A percentile compares a stretch with the other conserved stretches of the same genome.
Conservation (phyloP, 164 flowering plant genomes). For the Piper longum region DNA sequence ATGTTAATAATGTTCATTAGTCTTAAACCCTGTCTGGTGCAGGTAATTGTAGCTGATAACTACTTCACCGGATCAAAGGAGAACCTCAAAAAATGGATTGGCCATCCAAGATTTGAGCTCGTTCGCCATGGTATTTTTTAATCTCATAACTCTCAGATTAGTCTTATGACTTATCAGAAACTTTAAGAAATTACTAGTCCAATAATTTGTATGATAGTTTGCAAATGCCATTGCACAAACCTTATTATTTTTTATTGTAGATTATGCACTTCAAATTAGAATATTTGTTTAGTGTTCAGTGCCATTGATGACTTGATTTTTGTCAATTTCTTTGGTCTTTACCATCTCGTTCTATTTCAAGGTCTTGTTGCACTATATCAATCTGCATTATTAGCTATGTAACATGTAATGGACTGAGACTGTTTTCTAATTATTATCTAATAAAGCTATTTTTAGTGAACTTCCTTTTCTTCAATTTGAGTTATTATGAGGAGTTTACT, state of each 20-base stretch:
- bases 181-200: not conserved
- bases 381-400: not conserved
- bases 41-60: conserved; percentile 60
- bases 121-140: conserved; percentile 49
- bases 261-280: too few species aligned
- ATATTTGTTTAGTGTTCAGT: not conserved
- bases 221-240: too few species aligned
- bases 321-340: not conserved
- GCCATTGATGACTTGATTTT: not conserved
- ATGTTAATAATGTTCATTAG: not conserved
- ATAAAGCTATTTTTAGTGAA: not conserved
- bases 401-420: not conserved
- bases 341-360: not conserved
- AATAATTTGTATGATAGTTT: too few species aligned
- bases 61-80: conserved; percentile 60
- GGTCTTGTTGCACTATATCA: not conserved
- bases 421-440: not conserved
- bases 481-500: too few species aligned
- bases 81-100: conserved; percentile 60
- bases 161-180: not conserved
- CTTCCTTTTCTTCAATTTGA: too few species aligned
- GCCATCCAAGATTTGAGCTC: conserved; percentile 75
- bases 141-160: too few species aligned
- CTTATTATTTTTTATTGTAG: too few species aligned
- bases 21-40: not conserved